Evolutionary conservation across 2,329 filamentous ascomycete species (phyloP).

Genomic region (Diplodia sapinea): DNA sequence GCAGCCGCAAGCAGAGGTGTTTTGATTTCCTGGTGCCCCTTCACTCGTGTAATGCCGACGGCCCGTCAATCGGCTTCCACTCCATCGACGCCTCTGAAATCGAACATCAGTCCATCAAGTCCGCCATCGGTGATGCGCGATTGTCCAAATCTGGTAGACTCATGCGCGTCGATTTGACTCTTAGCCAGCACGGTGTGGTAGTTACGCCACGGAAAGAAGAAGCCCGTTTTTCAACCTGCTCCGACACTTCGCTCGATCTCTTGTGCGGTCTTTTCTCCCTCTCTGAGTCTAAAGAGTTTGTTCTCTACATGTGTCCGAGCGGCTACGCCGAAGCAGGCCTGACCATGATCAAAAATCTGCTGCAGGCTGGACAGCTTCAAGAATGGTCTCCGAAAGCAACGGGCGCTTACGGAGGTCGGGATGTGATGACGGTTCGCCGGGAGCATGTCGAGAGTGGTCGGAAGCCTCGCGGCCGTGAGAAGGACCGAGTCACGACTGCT

Average conservation of each 20-base stretch:
- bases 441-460: background rate
- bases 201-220: constrained; percentile 19
- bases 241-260: constrained; percentile 19
- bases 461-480: background rate
- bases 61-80: background rate
- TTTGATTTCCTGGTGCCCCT: constrained; percentile 19
- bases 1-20: constrained; percentile 7
- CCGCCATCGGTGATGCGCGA: constrained; percentile 5
- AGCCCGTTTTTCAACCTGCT: background rate
- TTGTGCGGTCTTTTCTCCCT: constrained; percentile 21
- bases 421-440: background rate
- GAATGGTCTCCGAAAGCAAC: background rate
- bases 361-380: background rate
- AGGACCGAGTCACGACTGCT: background rate
- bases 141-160: background rate
- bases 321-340: constrained; percentile 10
- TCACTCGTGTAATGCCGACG: background rate
- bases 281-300: background rate
- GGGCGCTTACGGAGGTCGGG: constrained; percentile 6
- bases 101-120: background rate
- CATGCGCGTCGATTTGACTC: background rate
- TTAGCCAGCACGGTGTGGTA: background rate
- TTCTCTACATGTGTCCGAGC: constrained; percentile 12
- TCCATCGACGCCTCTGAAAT: constrained; percentile 4
- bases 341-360: background rate